These are phyloP conservation scores for Wallacemonas collosoma DNA, from an alignment of 208 protist species.

Conservation along the genomic window DNA sequence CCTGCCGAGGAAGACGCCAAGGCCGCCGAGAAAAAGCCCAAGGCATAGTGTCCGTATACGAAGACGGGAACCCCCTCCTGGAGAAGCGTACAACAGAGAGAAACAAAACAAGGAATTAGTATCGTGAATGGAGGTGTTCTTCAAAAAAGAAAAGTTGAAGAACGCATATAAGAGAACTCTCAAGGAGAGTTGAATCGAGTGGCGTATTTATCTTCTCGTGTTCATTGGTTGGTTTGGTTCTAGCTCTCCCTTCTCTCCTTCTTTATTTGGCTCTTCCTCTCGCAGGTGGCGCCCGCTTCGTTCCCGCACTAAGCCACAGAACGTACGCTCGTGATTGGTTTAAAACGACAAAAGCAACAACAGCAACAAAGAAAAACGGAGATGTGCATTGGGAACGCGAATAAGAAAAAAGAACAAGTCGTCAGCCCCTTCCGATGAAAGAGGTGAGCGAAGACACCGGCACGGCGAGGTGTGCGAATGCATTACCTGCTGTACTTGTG, in stretches of 20 bases:
- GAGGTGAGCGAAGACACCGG: too few relatives aligned
- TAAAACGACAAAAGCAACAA: not conserved
- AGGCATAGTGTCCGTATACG: too few relatives aligned
- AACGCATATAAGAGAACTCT: too few relatives aligned
- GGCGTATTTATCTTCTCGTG: not conserved
- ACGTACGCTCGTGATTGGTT: not conserved
- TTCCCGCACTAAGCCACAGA: not conserved
- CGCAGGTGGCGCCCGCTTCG: not conserved
- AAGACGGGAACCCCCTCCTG: too few relatives aligned
- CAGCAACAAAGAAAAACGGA: not conserved
- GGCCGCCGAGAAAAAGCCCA: not conserved
- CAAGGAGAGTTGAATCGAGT: not conserved
- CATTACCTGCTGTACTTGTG: too few relatives aligned
- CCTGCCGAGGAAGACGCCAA: conserved; percentile 9
- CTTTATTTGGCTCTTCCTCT: not conserved
- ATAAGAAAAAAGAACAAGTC: not conserved
- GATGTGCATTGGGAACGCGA: not conserved
- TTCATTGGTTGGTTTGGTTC: not conserved
- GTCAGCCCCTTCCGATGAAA: too few relatives aligned
- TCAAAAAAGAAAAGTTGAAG: too few relatives aligned
- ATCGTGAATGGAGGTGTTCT: too few relatives aligned
- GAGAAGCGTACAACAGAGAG: too few relatives aligned
- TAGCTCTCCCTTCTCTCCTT: not conserved
- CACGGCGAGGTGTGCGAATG: too few relatives aligned
- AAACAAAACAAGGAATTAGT: too few relatives aligned